Evolutionary conservation across 2,329 filamentous ascomycete genomes (phyloP).

Genomic region (Clarireedia sp.): DNA sequence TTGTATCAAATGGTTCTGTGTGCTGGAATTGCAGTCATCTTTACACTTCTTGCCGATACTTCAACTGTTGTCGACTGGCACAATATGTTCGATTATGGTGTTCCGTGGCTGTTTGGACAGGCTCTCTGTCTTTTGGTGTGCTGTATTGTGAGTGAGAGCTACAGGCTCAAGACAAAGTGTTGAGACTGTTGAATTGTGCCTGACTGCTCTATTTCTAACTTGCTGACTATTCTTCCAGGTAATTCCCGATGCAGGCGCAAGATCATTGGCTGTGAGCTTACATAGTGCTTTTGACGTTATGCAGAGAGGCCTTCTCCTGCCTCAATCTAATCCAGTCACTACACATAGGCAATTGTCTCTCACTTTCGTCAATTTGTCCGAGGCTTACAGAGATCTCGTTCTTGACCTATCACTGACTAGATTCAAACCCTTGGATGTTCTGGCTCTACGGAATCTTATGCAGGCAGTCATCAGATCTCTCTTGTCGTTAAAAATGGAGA

Average conservation of each 20-base stretch:
- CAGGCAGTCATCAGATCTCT: conserved; percentile 47
- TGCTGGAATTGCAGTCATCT: conserved; percentile 48
- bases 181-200: background rate
- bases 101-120: conserved; percentile 50
- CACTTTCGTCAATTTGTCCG: conserved; percentile 48
- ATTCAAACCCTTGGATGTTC: conserved; percentile 43
- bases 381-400: conserved; percentile 47
- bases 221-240: conserved; percentile 23
- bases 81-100: conserved; percentile 44
- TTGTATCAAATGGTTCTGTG: conserved; percentile 48
- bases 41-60: conserved; percentile 45
- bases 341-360: conserved; percentile 39
- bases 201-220: background rate
- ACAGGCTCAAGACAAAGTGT: too few relatives aligned
- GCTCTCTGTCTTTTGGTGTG: conserved; percentile 44
- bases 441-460: conserved; percentile 44
- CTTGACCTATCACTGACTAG: conserved; percentile 49
- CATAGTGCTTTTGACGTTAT: conserved; percentile 41
- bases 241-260: conserved; percentile 48
- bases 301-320: conserved; percentile 34
- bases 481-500: conserved; percentile 43
- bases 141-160: conserved; percentile 20
- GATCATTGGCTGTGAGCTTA: conserved; percentile 40
- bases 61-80: conserved; percentile 39
- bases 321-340: conserved; percentile 29